Evolutionary conservation across 345 rosid genomes (phyloP).

Genomic region (Syzygium aromaticum): DNA sequence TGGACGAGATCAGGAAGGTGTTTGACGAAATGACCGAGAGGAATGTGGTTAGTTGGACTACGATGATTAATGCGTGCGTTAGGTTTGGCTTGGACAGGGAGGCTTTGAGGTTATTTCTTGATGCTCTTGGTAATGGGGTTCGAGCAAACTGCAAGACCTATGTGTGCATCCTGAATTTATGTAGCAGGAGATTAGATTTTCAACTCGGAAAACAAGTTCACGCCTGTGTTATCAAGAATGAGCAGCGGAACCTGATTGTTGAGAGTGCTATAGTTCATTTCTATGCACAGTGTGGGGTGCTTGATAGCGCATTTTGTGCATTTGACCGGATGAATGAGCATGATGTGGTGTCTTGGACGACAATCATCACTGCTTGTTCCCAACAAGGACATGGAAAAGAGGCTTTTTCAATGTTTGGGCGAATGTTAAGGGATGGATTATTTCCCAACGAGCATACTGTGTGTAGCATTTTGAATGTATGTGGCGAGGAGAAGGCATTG

Average conservation of each 20-base stretch:
- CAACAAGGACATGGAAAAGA: slow-evolving; percentile 48
- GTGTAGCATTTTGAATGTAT: slow-evolving; percentile 61
- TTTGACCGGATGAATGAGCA: slow-evolving; percentile 50
- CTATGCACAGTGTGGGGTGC: slow-evolving; percentile 52
- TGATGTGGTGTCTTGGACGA: slow-evolving; percentile 84
- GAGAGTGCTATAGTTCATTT: slow-evolving; percentile 69
- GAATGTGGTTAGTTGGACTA: slow-evolving; percentile 78
- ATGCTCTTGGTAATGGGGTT: slow-evolving; percentile 28
- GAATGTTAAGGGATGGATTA: slow-evolving; percentile 53
- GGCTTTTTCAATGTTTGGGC: slow-evolving; percentile 47
- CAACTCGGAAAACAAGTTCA: slow-evolving; percentile 69
- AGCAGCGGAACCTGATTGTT: slow-evolving; percentile 47
- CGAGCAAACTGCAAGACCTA: slow-evolving; percentile 48
- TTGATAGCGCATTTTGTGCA: slow-evolving; percentile 33
- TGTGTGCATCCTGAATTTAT: slow-evolving; percentile 63
- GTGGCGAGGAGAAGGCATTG: slow-evolving; percentile 52
- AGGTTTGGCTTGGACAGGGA: slow-evolving; percentile 48
- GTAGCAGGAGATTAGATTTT: slow-evolving; percentile 46
- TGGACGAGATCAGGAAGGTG: slow-evolving; percentile 56
- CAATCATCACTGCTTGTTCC: slow-evolving; percentile 74
- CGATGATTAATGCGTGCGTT: slow-evolving; percentile 58
- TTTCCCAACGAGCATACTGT: slow-evolving; percentile 72
- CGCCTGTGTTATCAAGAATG: slow-evolving; percentile 47
- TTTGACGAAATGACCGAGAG: slow-evolving; percentile 60
- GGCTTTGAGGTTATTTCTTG: slow-evolving; percentile 38